A percentile compares a stretch with the other conserved stretches of the same genome.
Evolutionary conservation across 495 filamentous ascomycete species (phyloP).

Genomic region (Choiromyces venosus): DNA sequence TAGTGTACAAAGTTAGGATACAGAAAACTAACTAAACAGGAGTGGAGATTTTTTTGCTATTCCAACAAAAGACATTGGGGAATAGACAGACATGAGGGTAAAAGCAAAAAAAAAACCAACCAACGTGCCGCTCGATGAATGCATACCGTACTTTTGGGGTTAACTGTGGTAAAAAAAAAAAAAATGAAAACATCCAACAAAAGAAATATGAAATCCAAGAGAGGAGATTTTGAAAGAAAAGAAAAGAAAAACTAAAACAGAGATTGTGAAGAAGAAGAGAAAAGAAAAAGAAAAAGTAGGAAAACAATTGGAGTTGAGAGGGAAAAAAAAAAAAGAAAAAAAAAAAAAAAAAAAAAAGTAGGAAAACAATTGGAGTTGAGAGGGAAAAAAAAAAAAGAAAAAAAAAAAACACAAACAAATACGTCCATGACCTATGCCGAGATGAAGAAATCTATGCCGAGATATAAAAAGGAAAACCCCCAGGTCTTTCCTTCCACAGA

Average conservation of each 20-base stretch:
- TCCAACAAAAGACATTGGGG: not conserved
- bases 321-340: conserved; percentile 32
- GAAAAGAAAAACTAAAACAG: not conserved
- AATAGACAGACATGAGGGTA: not conserved
- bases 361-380: not conserved
- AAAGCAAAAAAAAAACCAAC: not conserved
- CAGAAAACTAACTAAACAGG: too few species aligned
- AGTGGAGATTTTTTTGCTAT: not conserved
- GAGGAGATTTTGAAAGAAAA: not conserved
- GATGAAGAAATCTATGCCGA: not conserved
- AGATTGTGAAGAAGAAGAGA: too few species aligned
- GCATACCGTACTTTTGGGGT: not conserved
- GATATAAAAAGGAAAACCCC: not conserved
- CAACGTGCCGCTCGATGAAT: not conserved
- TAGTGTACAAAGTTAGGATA: too few species aligned
- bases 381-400: not conserved
- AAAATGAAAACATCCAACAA: not conserved
- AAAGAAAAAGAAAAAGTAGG: conserved; percentile 42
- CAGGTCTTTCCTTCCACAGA: not conserved
- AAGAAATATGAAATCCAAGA: not conserved
- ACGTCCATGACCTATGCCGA: not conserved
- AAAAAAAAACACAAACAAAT: not conserved
- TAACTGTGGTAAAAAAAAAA: not conserved
- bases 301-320: not conserved
- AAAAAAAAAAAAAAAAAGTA: conserved; percentile 5